Evolutionary conservation across 306 rosid genomes (phyloP).

Genomic region (Gillenia trifoliata): DNA sequence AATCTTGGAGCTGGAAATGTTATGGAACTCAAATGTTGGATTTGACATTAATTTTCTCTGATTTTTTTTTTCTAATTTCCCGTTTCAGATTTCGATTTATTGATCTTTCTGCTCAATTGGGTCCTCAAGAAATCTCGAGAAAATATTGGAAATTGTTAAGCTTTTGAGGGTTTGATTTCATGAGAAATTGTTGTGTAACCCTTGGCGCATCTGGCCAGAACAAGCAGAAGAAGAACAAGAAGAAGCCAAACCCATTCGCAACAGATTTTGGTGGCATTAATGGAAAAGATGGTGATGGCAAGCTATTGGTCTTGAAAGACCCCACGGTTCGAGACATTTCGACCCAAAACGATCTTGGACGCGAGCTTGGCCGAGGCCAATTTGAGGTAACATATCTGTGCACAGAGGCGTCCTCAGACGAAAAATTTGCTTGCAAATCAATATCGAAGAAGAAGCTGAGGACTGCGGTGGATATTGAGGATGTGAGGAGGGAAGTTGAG

Average conservation of each 20-base stretch:
- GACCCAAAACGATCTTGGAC: slow-evolving; percentile 41
- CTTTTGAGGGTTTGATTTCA: too few relatives aligned
- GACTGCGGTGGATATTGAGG: slow-evolving; percentile 49
- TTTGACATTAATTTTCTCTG: not conserved
- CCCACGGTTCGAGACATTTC: slow-evolving; percentile 42
- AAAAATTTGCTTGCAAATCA: slow-evolving; percentile 51
- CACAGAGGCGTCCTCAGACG: too few relatives aligned
- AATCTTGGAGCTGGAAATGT: not conserved
- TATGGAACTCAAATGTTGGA: not conserved
- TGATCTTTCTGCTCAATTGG: slow-evolving; percentile 4
- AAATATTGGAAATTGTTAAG: too few relatives aligned
- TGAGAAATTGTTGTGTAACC: too few relatives aligned
- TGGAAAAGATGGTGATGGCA: slow-evolving; percentile 29
- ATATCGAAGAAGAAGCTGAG: slow-evolving; percentile 58
- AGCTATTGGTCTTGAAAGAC: slow-evolving; percentile 36
- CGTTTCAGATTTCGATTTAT: slow-evolving; percentile 8
- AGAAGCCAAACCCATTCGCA: slow-evolving; percentile 33
- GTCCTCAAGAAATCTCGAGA: too few relatives aligned
- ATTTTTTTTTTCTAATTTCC: not conserved
- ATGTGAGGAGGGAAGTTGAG: slow-evolving; percentile 52
- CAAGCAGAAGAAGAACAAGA: slow-evolving; percentile 27
- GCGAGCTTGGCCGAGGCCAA: too few relatives aligned
- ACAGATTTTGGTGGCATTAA: slow-evolving; percentile 18
- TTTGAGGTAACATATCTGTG: too few relatives aligned
- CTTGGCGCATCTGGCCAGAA: too few relatives aligned